Base-by-base conservation (phyloP, 1,284 basidiomycete species). In the Tylopilus orsonianus region DNA sequence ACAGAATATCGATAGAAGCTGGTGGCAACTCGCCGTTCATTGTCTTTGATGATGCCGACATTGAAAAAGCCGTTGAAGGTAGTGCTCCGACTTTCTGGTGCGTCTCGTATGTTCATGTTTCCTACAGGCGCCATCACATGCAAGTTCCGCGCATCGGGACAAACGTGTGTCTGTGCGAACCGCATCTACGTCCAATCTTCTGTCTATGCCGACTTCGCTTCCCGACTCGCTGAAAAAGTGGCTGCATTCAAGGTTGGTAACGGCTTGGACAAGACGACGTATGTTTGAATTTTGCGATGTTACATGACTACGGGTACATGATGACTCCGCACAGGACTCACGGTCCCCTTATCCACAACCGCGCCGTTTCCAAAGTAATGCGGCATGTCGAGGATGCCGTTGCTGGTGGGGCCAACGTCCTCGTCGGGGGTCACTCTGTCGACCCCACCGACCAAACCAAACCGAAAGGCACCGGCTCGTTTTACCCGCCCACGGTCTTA, bases 41-140 rank as follows among this genome's bases (percentile, higher is more conserved):
- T 56, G 93, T 99, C 8, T 99, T 99, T 65, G 90, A 94, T 53
- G 97, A 99, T 62, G 95, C 95, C 0, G 87, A 99, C 65, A 79
- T 99, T 44, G 90, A 94, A 52, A 85, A 87, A 45, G 97, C 97
- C 22, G 91, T 99, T n/a, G 85, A 87, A 54, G 83, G 87, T 85
- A 51, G 24, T 7, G 16, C 36, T 16, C 3, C 2, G 4, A 19
- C 10, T 1, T n/a, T 40, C 24, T 29, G 2, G 4, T 39, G 14
- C 13, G 6, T 19, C 19, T 2, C 20, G 18, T 46, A 29, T 6
- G 16, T 40, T 54, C 27, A 54, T 32, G 5, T 4, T 27, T 19
- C 16, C 40, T 41, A 2, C 54, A 89, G 93, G 77, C 42, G 91
- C 91, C 5, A 79, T 97, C 53, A 63, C 80, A 1, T 91, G 83